Percentiles rank a stretch among this genome's conserved stretches.
Conservation (phyloP, 371 early-diverging fungal species). For the Batkoa obscura region DNA sequence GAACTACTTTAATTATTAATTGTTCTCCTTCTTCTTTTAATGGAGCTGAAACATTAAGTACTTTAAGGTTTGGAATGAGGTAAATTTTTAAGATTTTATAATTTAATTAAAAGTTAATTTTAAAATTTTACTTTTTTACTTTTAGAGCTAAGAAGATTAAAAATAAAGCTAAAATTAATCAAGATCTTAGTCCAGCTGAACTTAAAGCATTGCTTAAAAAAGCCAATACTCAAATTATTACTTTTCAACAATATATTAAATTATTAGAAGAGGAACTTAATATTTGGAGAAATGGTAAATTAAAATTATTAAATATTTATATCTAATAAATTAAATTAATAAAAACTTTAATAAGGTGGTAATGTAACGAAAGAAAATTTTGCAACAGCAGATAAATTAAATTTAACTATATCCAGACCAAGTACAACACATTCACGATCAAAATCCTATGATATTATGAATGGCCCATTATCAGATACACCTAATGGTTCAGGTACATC, state of each 20-base stretch:
- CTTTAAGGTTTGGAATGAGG: constrained; percentile 90
- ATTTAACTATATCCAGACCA: constrained; percentile 3
- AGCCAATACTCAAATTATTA: constrained; percentile 56
- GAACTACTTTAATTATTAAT: constrained; percentile 93
- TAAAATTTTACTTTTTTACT: neutral
- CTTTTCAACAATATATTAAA: constrained; percentile 58
- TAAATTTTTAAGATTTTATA: constrained; percentile 4
- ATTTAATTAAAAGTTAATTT: too few species aligned
- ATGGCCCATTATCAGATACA: too few species aligned
- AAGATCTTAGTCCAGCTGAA: constrained; percentile 78
- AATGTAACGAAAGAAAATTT: constrained; percentile 47
- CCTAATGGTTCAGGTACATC: constrained; percentile 6
- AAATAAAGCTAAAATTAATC: constrained; percentile 96
- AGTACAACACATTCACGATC: constrained; percentile 5
- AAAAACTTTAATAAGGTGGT: constrained; percentile 19
- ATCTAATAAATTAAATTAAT: too few species aligned
- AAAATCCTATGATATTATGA: too few species aligned
- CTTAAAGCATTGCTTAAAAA: constrained; percentile 81
- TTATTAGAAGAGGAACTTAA: constrained; percentile 70
- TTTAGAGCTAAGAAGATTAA: constrained; percentile 86
- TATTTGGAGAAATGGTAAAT: constrained; percentile 55
- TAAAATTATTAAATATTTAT: neutral
- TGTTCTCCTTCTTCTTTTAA: constrained; percentile 91
- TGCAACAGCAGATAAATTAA: constrained; percentile 26
- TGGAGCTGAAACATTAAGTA: constrained; percentile 85